Evolutionary conservation across 208 protist species (phyloP), one percentile per base, ranked within the genome.

Genomic region (Trypanosoma platydactyli): DNA sequence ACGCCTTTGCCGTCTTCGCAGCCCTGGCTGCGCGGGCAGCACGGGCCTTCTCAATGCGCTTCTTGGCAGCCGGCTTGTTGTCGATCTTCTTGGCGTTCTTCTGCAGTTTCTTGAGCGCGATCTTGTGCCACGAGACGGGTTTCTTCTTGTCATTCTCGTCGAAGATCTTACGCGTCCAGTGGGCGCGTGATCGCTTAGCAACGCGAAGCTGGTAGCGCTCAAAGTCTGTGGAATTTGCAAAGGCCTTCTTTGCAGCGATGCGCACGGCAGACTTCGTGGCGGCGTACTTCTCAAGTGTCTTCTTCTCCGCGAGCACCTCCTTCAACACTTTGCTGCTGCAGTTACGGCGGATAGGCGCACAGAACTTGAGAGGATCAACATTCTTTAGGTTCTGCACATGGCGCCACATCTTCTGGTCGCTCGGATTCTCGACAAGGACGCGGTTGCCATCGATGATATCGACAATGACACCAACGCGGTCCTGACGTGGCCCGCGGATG

Each of bases 161-260:
- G 73, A 95, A 95, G 71, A 87, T 74, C 90, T 94, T 94, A 77
- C 90, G 90, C 54, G 87, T 81, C 90, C 90, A 95, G 90, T 83
- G 77, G 69, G 90, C 86, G 58, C 90, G 90, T 55, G 90, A 95
- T 66, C 90, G 90, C 76, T 88, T 88, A 52, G 90, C 90, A 45
- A 94, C 90, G 76, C 84, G 85, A 64, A 95, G 85, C 81, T 95
- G 90, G 76, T 95, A 95, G 84, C 87, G 87, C 81, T 94, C 87
- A 77, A 95, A 95, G 85, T 95, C 90, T 55, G 85, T 92, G 49
- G 87, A 90, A 55, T 49, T 70, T 24, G 90, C 84, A 75, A 88
- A 70, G 55, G 90, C 86, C 79, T 92, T 83, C 83, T 92, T 94
- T 44, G 90, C 90, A 29, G 65, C 75, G 64, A 94, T 81, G 71